Evolutionary conservation across 2,329 filamentous ascomycete species (phyloP).

Genomic region (Zelopaecilomyces penicillatus): DNA sequence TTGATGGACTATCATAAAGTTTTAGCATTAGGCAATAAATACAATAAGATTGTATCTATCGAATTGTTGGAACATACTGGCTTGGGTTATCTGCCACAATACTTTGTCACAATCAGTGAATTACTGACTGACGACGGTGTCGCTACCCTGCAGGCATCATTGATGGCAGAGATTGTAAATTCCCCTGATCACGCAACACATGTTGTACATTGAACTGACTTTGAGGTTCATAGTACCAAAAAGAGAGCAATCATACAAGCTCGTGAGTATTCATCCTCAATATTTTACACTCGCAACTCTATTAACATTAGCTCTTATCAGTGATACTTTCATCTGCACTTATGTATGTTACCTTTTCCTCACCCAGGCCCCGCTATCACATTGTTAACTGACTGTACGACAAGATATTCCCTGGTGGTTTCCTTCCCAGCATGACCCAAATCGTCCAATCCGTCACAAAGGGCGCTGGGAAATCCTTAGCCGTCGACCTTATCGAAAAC

Average conservation of each 20-base stretch:
- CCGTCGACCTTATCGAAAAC: conserved; percentile 60
- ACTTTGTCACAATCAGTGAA: conserved; percentile 56
- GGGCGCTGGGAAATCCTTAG: conserved; percentile 50
- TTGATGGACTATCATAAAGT: conserved; percentile 61
- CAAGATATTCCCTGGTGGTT: conserved; percentile 62
- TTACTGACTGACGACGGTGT: not conserved
- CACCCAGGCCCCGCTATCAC: too few relatives aligned
- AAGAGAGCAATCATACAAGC: too few relatives aligned
- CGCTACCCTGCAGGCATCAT: too few relatives aligned
- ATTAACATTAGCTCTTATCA: too few relatives aligned
- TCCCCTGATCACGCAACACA: too few relatives aligned
- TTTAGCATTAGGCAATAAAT: conserved; percentile 42
- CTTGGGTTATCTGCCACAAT: conserved; percentile 54
- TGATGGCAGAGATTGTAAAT: too few relatives aligned
- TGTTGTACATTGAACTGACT: too few relatives aligned
- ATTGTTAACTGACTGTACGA: too few relatives aligned
- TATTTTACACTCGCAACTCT: not conserved
- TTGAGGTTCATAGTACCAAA: too few relatives aligned
- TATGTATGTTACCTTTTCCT: conserved; percentile 30
- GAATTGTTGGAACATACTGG: conserved; percentile 73
- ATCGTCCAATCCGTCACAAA: conserved; percentile 51
- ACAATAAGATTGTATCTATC: conserved; percentile 64
- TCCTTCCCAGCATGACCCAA: conserved; percentile 52
- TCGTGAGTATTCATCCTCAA: too few relatives aligned
- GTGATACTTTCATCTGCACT: not conserved